phyloP scores from a whole-genome alignment of 306 rosid genomes.

The Lathyrus sativus region DNA sequence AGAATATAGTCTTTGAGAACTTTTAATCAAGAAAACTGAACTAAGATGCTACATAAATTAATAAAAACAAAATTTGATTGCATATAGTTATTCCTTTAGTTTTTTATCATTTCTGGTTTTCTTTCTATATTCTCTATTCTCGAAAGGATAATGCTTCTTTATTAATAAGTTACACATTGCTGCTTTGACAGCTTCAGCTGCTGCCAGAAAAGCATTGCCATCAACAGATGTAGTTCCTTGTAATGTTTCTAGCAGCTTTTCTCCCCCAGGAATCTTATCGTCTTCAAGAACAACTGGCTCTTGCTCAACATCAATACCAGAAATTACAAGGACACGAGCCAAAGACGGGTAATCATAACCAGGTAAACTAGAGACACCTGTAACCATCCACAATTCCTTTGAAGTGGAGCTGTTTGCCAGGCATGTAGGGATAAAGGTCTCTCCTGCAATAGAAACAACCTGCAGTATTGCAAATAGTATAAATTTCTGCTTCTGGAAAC shows the following conservation, averaged over 20 bases:
- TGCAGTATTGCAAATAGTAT: conserved; percentile 36
- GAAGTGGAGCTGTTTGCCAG: conserved; percentile 49
- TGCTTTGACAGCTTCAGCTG: conserved; percentile 85
- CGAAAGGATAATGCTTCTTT: conserved; percentile 80
- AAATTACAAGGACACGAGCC: conserved; percentile 65
- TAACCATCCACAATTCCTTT: conserved; percentile 77
- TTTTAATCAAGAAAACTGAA: conserved; percentile 2
- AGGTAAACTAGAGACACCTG: conserved; percentile 72
- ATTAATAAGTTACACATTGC: conserved; percentile 83
- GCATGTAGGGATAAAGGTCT: conserved; percentile 81
- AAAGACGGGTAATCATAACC: conserved; percentile 50
- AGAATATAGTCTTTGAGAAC: not conserved
- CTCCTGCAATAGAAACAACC: conserved; percentile 71
- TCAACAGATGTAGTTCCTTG: conserved; percentile 78
- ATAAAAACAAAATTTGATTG: conserved; percentile 1
- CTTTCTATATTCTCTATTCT: conserved; percentile 78
- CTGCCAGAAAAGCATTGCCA: conserved; percentile 59
- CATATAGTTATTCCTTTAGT: conserved; percentile 43
- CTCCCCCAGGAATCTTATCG: conserved; percentile 64
- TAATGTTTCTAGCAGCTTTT: conserved; percentile 64
- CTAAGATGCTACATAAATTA: conserved; percentile 28
- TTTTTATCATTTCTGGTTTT: conserved; percentile 88
- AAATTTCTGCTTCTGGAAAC: conserved; percentile 11
- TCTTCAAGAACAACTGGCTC: conserved; percentile 56
- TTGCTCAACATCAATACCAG: conserved; percentile 48